Percentiles rank a stretch among this genome's conserved stretches.
These are phyloP conservation scores for Melaleuca quinquenervia DNA, from an alignment of 345 rosid species.

Conservation along the genomic window DNA sequence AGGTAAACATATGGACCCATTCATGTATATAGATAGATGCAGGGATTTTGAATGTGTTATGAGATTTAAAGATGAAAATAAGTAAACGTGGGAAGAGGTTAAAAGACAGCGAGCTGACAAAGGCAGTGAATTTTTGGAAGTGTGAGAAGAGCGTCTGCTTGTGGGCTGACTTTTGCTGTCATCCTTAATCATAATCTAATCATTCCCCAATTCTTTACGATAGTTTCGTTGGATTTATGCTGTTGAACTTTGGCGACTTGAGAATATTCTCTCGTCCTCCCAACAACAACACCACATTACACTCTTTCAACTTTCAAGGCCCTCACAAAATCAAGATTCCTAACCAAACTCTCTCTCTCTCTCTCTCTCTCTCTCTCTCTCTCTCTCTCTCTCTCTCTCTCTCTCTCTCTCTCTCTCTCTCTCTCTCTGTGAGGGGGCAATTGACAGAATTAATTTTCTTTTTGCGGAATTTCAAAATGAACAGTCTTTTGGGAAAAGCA, in stretches of 20 bases:
- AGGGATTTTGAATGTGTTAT: background rate
- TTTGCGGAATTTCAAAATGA: background rate
- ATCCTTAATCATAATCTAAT: constrained; percentile 92
- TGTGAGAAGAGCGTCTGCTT: constrained; percentile 65
- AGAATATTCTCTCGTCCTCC: constrained; percentile 81
- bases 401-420: too few species aligned
- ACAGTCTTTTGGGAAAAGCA: constrained; percentile 4
- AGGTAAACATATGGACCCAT: background rate
- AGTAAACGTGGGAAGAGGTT: background rate
- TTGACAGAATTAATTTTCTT: background rate
- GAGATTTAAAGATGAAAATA: background rate
- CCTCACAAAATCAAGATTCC: background rate
- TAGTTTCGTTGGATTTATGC: constrained; percentile 55
- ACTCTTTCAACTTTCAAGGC: background rate
- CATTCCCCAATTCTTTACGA: constrained; percentile 36
- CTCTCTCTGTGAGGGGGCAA: background rate
- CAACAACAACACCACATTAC: background rate
- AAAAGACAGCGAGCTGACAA: constrained; percentile 71
- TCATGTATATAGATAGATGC: background rate
- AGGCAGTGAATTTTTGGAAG: constrained; percentile 85
- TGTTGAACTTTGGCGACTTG: constrained; percentile 68
- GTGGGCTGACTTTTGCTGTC: constrained; percentile 82
- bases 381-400: constrained; percentile 13
- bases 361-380: constrained; percentile 15
- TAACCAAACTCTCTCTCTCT: background rate